Evolutionary conservation across 352 stramenopile species (phyloP), one percentile per base, ranked within the genome.

Genomic region (Globisporangium canariense): DNA sequence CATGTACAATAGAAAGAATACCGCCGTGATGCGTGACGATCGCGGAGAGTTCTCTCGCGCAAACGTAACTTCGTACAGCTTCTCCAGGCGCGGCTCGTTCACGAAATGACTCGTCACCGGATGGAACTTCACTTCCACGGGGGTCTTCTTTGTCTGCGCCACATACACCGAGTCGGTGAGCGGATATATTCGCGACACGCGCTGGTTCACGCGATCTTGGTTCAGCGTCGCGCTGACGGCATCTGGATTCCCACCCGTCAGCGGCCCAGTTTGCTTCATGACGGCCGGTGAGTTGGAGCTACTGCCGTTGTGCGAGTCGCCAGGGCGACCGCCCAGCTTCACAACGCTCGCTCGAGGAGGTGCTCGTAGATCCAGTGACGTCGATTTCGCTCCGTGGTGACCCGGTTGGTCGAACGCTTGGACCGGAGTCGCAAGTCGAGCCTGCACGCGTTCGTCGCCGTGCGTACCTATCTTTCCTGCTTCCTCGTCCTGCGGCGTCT

Each of bases 11-110:
- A 83, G 6, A 28, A 93, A 84, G 62, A 93, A 91, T 53, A 86
- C 76, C 16, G 70, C 62, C 0, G 81, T 69, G 46, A 93, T 87
- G 16, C 74, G 80, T 1, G 79, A 87, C 25, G 82, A 82, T 14
- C 85, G 77, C 4, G 79, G 73, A 22, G 81, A 89, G 67, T 91
- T 91, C 55, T 93, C 81, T 22, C 82, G 79, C n/a, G 82, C 85
- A 67, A 91, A 91, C 0, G 83, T 93, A 16, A 91, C 82, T 66
- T 90, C 80, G 58, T 91, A 93, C 22, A 93, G 65, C 61, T 90
- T 88, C 55, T 93, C 85, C 1, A 93, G 70, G 28, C 84, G 74
- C 30, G 81, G 54, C 45, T 93, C 81, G 60, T 88, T 89, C 46
- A 90, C 51, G 47, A 93, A 93, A 4, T 78, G 72, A 59, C 79